Evolutionary conservation across 2,329 filamentous ascomycete genomes (phyloP).

Genomic region (Paracoccidioides brasiliensis): DNA sequence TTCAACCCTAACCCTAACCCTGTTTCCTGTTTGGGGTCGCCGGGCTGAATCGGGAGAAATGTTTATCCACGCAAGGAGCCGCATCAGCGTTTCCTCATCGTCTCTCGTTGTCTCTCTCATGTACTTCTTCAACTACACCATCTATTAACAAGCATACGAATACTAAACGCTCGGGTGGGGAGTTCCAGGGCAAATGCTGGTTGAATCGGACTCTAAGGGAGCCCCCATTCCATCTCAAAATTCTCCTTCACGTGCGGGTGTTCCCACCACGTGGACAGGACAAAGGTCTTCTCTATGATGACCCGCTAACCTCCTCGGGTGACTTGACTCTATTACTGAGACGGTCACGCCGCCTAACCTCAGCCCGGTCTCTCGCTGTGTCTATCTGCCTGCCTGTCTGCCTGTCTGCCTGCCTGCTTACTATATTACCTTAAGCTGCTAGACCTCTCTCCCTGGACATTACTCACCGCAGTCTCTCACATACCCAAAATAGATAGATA

Average conservation of each 20-base stretch:
- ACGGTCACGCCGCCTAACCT: not conserved
- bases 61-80: not conserved
- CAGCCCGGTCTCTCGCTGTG: not conserved
- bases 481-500: not conserved
- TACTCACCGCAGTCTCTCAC: not conserved
- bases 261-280: too few relatives aligned
- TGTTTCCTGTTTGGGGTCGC: slow-evolving; percentile 49
- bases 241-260: not conserved
- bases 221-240: not conserved
- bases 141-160: not conserved
- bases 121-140: too few relatives aligned
- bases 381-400: not conserved
- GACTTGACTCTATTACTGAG: not conserved
- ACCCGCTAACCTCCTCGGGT: not conserved
- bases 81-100: not conserved
- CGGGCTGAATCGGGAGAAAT: slow-evolving; percentile 80
- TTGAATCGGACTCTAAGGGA: not conserved
- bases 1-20: slow-evolving; percentile 1
- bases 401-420: not conserved
- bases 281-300: too few relatives aligned
- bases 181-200: not conserved
- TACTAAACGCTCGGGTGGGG: not conserved
- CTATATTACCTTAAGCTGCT: too few relatives aligned
- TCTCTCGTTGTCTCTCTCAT: too few relatives aligned
- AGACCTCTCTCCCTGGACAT: not conserved